Evolutionary conservation across 805 yeast species (phyloP), one percentile per base, ranked within the genome.

Genomic region (Millerozyma acaciae): DNA sequence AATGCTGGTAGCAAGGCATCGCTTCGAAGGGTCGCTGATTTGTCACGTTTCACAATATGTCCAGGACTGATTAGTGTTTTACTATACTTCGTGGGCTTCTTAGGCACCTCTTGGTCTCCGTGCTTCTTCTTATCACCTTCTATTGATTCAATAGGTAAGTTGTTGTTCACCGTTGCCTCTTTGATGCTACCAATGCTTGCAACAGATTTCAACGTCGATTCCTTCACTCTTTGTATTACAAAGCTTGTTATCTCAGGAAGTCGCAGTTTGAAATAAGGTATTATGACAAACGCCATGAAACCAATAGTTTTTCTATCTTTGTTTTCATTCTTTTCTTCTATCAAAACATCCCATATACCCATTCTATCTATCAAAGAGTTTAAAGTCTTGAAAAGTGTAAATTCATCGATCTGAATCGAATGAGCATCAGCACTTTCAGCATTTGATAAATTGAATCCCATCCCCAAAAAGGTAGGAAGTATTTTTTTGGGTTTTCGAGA

Each of bases 251-350:
- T 53, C 25, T 56, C 44, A 0, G 83, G 82, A 4, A 75, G 51
- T 38, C 58, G 67, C 35, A 66, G 68, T 31, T 62, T 70, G 47
- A 62, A 78, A 50, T 68, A 75, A 0, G 83, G 82, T 1, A 76
- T 62, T 3, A 78, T 38, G 6, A 76, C 74, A 40, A 69, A 70
- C 3, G 68, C 74, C 23, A 74, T 51, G 44, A 75, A 77, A 4
- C 76, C 78, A 13, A 52, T 42, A 0, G 70, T 56, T 9, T 70
- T 63, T 5, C 62, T 55, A 28, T 68, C 73, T 26, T 56, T 59
- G 18, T 52, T 50, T 5, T 45, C 39, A 8, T 44, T 51, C 0
- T 51, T 40, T 7, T 61, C 59, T 1, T 63, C 63, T 14, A 65
- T 37, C 13, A 78, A 47, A 5, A 74, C 62, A 42, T 77, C 82